Evolutionary conservation across 148 eudicot species (phyloP).

Genomic region (Rhododendron griersonianum): DNA sequence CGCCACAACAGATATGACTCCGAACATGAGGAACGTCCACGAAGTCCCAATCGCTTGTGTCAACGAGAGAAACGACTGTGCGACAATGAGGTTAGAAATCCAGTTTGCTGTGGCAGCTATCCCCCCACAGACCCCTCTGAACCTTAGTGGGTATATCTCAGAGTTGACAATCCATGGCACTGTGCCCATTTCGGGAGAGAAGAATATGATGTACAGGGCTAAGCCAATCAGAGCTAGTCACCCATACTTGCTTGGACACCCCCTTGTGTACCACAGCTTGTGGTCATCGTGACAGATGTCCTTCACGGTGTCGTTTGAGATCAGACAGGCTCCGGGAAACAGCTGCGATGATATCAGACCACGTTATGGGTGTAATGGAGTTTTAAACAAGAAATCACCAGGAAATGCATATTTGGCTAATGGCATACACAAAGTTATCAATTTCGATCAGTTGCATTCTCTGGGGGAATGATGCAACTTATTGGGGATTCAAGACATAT

Average conservation of each 20-base stretch:
- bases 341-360: constrained; percentile 17
- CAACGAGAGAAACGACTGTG: constrained; percentile 47
- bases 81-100: constrained; percentile 57
- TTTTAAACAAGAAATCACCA: background rate
- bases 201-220: constrained; percentile 58
- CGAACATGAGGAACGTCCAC: constrained; percentile 49
- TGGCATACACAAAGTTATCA: background rate
- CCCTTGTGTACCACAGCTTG: constrained; percentile 51
- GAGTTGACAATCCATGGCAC: constrained; percentile 73
- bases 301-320: constrained; percentile 24
- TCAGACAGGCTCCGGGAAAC: constrained; percentile 44
- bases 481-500: background rate
- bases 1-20: constrained; percentile 38
- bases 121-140: constrained; percentile 60
- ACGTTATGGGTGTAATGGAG: background rate
- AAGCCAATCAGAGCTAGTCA: constrained; percentile 47
- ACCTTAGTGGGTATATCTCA: constrained; percentile 62
- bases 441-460: background rate
- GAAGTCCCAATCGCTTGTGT: constrained; percentile 51
- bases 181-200: constrained; percentile 73
- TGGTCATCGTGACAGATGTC: constrained; percentile 24
- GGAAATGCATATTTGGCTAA: background rate
- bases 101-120: constrained; percentile 67
- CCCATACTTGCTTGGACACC: constrained; percentile 68
- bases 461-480: background rate